Evolutionary conservation across 2,329 filamentous ascomycete genomes (phyloP), one percentile per base, ranked within the genome.

Genomic region (Aspergillus vadensis): DNA sequence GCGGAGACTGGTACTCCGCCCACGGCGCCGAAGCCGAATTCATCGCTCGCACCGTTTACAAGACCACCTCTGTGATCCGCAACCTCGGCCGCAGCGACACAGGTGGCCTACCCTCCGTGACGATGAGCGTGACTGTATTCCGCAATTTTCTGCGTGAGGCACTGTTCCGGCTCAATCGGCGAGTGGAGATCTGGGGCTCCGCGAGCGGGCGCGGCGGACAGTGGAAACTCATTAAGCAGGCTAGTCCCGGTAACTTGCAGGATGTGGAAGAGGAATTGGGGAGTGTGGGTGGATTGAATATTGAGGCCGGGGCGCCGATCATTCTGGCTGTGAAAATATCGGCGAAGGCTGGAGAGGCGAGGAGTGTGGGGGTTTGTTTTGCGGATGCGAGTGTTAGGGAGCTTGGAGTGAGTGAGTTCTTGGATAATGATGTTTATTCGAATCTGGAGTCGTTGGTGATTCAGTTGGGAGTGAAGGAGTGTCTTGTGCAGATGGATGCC

Each of bases 391-490:
- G 92, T 67, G 94, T 98, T 25, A 86, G 95, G 55, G 95, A 99
- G 80, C 84, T 99, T 2, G 95, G 95, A 8, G 92, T 99, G 57
- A 97, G 91, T 81, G 96, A 99, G 74, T 99, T 99, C 67, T 85
- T 97, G n/a, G 95, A 99, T 82, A 99, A 98, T 72, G 95, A 99
- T 73, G 83, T 97, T 9, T 99, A 96, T 80, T 98, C 94, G 55
- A 99, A 99, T 75, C 96, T 99, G 67, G 95, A 99, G 79, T 92
- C 93, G 3, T 83, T 99, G 17, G 86, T 99, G 55, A 99, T 99
- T 67, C 96, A 99, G 74, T 86, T 99, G 3, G 95, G 95, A 5
- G 92, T 97, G 19, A 95, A 92, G 73, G 95, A 99, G 76, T 97
- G 93, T 70, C 80, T 99, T 30, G 79, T 99, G n/a, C 90, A 92